phyloP scores from a whole-genome alignment of 148 eudicot genomes.

The Bassia scoparia region DNA sequence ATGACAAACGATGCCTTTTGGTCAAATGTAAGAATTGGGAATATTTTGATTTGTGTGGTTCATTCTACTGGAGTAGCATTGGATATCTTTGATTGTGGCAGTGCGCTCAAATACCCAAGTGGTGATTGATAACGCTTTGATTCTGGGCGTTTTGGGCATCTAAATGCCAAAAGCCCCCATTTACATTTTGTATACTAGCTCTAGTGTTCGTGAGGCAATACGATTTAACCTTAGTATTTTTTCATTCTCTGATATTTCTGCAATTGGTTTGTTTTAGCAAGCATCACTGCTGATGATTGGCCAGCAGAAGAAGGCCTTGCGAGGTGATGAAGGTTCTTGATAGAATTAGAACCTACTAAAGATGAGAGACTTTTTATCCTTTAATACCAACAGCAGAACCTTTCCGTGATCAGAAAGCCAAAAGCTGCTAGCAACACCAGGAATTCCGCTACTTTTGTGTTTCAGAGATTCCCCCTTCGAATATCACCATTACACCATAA shows the following conservation, averaged over 20 bases:
- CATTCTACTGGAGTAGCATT: not conserved
- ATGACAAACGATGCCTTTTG: not conserved
- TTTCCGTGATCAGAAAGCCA: not conserved
- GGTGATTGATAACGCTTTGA: too few species aligned
- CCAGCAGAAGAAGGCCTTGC: conserved; percentile 40
- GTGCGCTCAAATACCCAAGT: not conserved
- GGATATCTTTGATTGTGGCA: not conserved
- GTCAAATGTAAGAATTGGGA: too few species aligned
- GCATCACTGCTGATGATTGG: conserved; percentile 60
- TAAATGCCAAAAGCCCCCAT: not conserved
- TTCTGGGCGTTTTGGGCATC: not conserved
- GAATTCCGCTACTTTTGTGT: too few species aligned
- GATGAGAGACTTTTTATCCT: not conserved
- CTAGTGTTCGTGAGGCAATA: not conserved
- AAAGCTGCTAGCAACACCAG: not conserved
- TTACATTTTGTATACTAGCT: not conserved
- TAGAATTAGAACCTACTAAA: not conserved
- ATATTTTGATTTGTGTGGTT: too few species aligned
- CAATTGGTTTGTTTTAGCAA: conserved; percentile 40
- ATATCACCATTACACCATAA: not conserved
- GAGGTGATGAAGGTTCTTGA: too few species aligned
- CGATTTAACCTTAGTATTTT: not conserved
- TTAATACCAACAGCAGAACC: not conserved
- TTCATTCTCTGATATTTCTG: not conserved
- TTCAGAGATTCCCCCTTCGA: not conserved